These are phyloP conservation scores for Adansonia madagascariensis DNA, from an alignment of 441 rosid species.

Conservation along the genomic window DNA sequence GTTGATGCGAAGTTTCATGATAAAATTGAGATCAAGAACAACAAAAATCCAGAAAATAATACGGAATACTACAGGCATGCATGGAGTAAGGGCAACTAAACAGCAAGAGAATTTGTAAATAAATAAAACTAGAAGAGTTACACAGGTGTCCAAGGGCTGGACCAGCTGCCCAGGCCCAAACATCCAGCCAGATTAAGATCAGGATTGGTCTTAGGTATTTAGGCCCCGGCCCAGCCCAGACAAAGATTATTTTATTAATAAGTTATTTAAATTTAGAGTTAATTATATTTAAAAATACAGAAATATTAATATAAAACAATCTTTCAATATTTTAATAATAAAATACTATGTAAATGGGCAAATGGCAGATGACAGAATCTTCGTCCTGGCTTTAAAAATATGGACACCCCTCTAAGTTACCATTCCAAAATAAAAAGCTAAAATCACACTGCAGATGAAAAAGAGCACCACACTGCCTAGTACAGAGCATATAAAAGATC, in stretches of 20 bases:
- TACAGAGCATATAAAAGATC: background rate
- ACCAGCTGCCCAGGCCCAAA: background rate
- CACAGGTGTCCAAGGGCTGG: background rate
- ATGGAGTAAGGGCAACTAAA: background rate
- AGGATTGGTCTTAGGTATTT: background rate
- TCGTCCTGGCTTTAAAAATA: background rate
- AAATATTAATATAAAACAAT: background rate
- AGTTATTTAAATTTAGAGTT: background rate
- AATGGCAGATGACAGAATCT: background rate
- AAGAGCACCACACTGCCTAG: background rate
- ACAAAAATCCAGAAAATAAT: background rate
- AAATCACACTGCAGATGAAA: background rate
- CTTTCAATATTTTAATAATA: background rate
- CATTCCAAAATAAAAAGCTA: background rate
- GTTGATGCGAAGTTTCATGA: background rate
- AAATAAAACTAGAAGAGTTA: background rate
- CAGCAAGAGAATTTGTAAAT: constrained; percentile 5
- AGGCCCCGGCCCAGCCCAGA: background rate
- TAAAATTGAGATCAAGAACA: background rate
- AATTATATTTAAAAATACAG: constrained; percentile 4
- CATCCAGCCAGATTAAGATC: background rate
- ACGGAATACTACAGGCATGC: constrained; percentile 20
- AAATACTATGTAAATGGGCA: background rate
- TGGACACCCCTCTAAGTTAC: constrained; percentile 5
- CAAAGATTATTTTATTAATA: background rate